Percentiles rank a stretch among this genome's conserved stretches.
These are phyloP conservation scores for Camellia oleifera DNA, from an alignment of 179 eudicot species.

Conservation along the genomic window DNA sequence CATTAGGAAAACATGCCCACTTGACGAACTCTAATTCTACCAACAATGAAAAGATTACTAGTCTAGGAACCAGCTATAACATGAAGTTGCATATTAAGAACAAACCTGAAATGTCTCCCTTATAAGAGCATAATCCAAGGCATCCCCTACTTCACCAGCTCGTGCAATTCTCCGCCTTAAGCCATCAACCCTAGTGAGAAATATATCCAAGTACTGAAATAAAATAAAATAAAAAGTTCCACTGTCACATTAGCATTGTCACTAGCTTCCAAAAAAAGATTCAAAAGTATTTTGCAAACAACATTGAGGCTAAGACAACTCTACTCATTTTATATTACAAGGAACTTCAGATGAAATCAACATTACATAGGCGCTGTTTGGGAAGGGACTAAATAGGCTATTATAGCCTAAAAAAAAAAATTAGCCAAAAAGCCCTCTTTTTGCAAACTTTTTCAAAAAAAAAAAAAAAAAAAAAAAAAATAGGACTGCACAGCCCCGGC, in stretches of 20 bases:
- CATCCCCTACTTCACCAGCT: conserved; percentile 53
- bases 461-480: no score
- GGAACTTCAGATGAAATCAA: conserved; percentile 8
- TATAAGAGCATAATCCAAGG: conserved; percentile 53
- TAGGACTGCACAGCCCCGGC: no score
- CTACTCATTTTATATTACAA: not conserved
- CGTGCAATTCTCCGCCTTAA: conserved; percentile 73
- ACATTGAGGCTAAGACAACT: not conserved
- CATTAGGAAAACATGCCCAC: not conserved
- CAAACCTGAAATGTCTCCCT: conserved; percentile 86
- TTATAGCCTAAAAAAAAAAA: no score
- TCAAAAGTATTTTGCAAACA: not conserved
- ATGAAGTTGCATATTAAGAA: not conserved
- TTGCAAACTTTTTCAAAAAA: no score
- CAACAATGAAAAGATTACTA: not conserved
- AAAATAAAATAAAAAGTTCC: conserved; percentile 30
- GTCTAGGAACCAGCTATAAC: not conserved
- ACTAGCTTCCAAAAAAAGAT: not conserved
- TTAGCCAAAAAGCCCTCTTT: no score
- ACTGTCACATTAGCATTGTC: conserved; percentile 8
- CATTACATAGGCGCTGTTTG: no score
- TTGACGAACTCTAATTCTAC: not conserved
- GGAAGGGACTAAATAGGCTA: no score
- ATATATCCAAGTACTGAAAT: conserved; percentile 82
- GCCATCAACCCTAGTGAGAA: conserved; percentile 91